Percentiles rank a stretch among this genome's conserved stretches.
phyloP scores from a whole-genome alignment of 2,329 filamentous ascomycete species.

The Cladophialophora immunda region DNA sequence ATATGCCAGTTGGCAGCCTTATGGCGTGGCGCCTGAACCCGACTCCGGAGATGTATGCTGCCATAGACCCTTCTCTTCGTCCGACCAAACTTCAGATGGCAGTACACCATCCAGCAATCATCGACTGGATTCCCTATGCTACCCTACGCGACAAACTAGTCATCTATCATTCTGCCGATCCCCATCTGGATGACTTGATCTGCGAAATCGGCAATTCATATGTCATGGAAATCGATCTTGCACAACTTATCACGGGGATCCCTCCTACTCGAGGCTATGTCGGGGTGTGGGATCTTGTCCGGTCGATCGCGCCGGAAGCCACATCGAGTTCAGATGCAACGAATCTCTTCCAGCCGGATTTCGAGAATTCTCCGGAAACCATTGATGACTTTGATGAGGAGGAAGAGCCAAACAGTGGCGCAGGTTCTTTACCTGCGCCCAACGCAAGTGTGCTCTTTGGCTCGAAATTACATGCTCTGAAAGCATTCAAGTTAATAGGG shows the following conservation, averaged over 20 bases:
- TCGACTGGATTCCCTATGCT: conserved; percentile 29
- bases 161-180: conserved; percentile 26
- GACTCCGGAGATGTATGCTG: conserved; percentile 19
- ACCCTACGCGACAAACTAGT: conserved; percentile 30
- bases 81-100: conserved; percentile 29
- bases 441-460: conserved; percentile 21
- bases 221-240: conserved; percentile 26
- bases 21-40: conserved; percentile 27
- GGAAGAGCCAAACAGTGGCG: neutral
- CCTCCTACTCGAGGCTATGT: conserved; percentile 25
- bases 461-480: conserved; percentile 11
- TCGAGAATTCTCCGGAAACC: conserved; percentile 17
- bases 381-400: conserved; percentile 16
- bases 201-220: conserved; percentile 32
- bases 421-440: conserved; percentile 16
- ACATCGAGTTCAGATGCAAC: conserved; percentile 1
- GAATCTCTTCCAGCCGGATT: conserved; percentile 10
- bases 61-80: conserved; percentile 11
- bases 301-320: conserved; percentile 27
- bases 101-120: conserved; percentile 22
- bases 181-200: conserved; percentile 23
- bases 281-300: conserved; percentile 30
- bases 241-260: conserved; percentile 16
- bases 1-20: conserved; percentile 16
- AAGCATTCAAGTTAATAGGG: conserved; percentile 30